phyloP scores from a whole-genome alignment of 768 basidiomycete genomes.

The Podaxis rugospora region DNA sequence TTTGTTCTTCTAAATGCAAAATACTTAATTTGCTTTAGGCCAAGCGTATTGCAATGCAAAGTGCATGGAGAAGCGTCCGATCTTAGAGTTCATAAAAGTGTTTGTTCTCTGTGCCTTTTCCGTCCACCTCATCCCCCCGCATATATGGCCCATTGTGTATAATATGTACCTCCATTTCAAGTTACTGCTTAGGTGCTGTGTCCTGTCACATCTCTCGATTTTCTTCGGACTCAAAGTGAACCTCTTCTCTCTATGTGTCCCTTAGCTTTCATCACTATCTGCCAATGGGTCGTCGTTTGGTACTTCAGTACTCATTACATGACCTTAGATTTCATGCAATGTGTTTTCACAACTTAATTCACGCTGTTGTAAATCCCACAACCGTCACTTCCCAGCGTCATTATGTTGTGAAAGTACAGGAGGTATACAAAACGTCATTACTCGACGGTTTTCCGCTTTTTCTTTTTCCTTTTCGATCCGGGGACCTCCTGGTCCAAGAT shows the following conservation, averaged over 20 bases:
- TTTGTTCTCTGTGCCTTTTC: not conserved
- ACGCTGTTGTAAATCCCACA: not conserved
- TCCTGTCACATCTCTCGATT: not conserved
- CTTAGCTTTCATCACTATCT: not conserved
- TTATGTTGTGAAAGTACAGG: not conserved
- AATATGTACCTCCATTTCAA: not conserved
- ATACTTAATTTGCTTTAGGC: slow-evolving; percentile 41
- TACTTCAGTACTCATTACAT: not conserved
- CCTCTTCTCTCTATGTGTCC: not conserved
- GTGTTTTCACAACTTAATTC: not conserved
- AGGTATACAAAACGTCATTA: not conserved
- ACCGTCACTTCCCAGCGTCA: not conserved
- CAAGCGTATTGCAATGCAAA: slow-evolving; percentile 82
- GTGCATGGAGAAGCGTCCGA: slow-evolving; percentile 76
- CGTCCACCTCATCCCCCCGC: not conserved
- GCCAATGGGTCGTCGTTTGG: not conserved
- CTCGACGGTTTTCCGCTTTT: slow-evolving; percentile 12
- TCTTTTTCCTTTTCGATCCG: slow-evolving; percentile 15
- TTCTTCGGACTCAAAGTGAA: not conserved
- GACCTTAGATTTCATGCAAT: not conserved
- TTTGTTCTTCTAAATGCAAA: not conserved
- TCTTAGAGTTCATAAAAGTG: slow-evolving; percentile 31
- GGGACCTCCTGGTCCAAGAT: not conserved
- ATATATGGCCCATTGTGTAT: not conserved
- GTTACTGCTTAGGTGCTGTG: not conserved